Evolutionary conservation across 768 basidiomycete species (phyloP), one percentile per base, ranked within the genome.

Genomic region (Leccinum variicolor): DNA sequence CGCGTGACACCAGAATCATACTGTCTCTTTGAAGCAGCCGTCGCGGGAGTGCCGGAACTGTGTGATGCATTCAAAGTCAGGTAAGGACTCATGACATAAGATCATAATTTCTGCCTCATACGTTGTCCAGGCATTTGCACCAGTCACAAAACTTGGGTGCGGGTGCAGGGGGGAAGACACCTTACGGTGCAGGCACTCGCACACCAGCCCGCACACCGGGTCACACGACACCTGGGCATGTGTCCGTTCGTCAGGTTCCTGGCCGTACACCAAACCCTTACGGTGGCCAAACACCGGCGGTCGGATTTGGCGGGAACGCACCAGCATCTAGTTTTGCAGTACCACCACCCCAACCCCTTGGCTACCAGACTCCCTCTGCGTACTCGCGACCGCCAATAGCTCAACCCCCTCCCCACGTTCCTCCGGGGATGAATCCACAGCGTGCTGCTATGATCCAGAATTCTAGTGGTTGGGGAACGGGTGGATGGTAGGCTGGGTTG

Each of bases 21-120:
- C 69, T 89, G 89, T 68, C 81, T 98, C 17, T 93, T 92, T 65
- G 92, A 94, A 62, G 91, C 92, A 6, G 84, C 92, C 48, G 92
- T 93, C 25, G 86, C 91, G 7, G 94, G 92, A 36, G 92, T 98
- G 25, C 87, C 91, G 4, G 94, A 97, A 71, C 76, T 98, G 5
- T 97, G 96, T 62, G 95, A 98, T 70, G 94, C 95, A 19, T 98
- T 98, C 84, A 98, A 98, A 84, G 84, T 92, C 67, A 74, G 87
- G 86, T 86, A 65, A 64, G 79, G 19, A 65, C 19, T 50, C 7
- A 29, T n/a, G 23, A 26, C 6, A 21, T 45, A 1, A 9, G 9
- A 26, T 36, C 15, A 5, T 46, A 14, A 15, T n/a, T 36, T 34
- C 47, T 34, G 3, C 14, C 23, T 68, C 19, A 68, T 53, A 43